A percentile compares a stretch with the other conserved stretches of the same genome.
Evolutionary conservation across 352 stramenopile species (phyloP).

Genomic region (Blastocystis hominis): DNA sequence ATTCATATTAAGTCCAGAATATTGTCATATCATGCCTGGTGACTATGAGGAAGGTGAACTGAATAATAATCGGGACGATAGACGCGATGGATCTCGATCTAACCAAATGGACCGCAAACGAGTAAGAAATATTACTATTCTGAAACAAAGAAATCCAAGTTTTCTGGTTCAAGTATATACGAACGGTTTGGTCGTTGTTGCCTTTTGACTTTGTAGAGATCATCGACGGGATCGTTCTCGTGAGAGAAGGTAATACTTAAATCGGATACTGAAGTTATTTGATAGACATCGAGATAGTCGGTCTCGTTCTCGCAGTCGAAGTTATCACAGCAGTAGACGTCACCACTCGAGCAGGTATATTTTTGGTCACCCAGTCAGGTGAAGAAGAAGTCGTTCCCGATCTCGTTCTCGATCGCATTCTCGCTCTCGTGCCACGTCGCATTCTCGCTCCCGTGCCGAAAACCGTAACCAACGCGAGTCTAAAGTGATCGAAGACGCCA

Average conservation of each 20-base stretch:
- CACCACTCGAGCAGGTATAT: not conserved
- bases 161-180: conserved; percentile 31
- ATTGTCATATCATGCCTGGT: not conserved
- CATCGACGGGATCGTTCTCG: not conserved
- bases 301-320: not conserved
- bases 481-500: not conserved
- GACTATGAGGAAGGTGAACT: conserved; percentile 47
- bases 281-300: conserved; percentile 3
- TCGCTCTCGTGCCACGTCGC: not conserved
- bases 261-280: not conserved
- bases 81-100: not conserved
- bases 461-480: not conserved
- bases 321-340: not conserved
- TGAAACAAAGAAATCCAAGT: conserved; percentile 15
- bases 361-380: not conserved
- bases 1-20: not conserved
- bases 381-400: not conserved
- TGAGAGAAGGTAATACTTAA: not conserved
- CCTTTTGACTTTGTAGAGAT: not conserved
- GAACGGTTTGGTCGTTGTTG: not conserved
- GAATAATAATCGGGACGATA: not conserved
- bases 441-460: not conserved
- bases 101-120: not conserved
- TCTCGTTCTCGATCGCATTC: not conserved
- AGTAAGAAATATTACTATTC: not conserved